A percentile compares a stretch with the other conserved stretches of the same genome.
Evolutionary conservation across 2,329 filamentous ascomycete genomes (phyloP).

Genomic region (Xylariaceae sp.): DNA sequence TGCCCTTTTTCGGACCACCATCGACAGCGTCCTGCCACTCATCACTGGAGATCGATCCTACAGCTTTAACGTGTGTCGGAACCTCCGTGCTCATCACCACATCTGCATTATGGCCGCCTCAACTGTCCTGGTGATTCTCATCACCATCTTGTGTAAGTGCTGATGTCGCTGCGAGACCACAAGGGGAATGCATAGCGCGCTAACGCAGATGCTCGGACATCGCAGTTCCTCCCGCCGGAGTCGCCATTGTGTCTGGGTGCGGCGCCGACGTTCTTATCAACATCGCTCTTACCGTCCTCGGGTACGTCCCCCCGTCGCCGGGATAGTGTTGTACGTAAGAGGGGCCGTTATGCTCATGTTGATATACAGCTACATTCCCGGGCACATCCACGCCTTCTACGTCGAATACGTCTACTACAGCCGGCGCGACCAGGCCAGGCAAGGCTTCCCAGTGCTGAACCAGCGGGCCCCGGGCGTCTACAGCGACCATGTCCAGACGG

Average conservation of each 20-base stretch:
- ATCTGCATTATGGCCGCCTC: constrained; percentile 34
- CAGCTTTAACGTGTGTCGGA: too few relatives aligned
- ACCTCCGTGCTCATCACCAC: too few relatives aligned
- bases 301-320: constrained; percentile 39
- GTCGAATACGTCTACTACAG: constrained; percentile 80
- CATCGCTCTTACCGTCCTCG: constrained; percentile 61
- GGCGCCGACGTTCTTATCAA: constrained; percentile 64
- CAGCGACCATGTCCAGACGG: constrained; percentile 67
- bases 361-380: constrained; percentile 61
- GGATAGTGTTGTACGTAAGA: background rate
- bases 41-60: too few relatives aligned
- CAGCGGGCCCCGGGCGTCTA: constrained; percentile 64
- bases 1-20: too few relatives aligned
- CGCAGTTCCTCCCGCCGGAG: constrained; percentile 62
- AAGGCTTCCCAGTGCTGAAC: constrained; percentile 50
- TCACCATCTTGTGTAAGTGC: constrained; percentile 50
- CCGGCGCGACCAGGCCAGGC: constrained; percentile 58
- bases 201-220: background rate
- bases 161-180: background rate
- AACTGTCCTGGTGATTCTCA: constrained; percentile 46
- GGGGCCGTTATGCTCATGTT: too few relatives aligned
- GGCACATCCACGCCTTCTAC: constrained; percentile 78
- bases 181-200: too few relatives aligned
- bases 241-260: constrained; percentile 62
- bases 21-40: too few relatives aligned